phyloP scores from a whole-genome alignment of 2,329 filamentous ascomycete genomes.

The Hortaea werneckii region DNA sequence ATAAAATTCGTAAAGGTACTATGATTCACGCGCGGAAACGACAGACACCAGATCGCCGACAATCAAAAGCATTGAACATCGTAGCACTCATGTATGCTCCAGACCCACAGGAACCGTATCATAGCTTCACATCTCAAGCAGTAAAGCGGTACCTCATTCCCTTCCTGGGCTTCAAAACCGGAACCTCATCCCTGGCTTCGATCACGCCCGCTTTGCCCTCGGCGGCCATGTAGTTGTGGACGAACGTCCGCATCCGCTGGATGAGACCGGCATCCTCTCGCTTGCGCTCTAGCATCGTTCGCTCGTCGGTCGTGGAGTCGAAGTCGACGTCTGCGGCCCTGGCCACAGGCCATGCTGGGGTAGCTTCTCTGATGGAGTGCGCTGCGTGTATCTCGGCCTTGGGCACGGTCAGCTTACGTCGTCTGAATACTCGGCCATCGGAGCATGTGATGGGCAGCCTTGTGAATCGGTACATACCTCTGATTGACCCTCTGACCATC shows the following conservation, averaged over 20 bases:
- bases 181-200: slow-evolving; percentile 6
- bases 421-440: neutral
- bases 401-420: too few relatives aligned
- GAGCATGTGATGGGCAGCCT: slow-evolving; percentile 1
- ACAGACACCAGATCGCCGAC: too few relatives aligned
- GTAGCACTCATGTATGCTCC: too few relatives aligned
- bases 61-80: too few relatives aligned
- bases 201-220: slow-evolving; percentile 5
- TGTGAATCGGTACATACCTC: slow-evolving; percentile 14
- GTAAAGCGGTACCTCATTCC: slow-evolving; percentile 11
- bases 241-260: slow-evolving; percentile 7
- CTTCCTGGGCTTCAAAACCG: slow-evolving; percentile 16
- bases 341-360: slow-evolving; percentile 12
- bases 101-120: too few relatives aligned
- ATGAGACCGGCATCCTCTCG: neutral
- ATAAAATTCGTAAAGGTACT: too few relatives aligned
- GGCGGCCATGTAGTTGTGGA: slow-evolving; percentile 8
- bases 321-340: slow-evolving; percentile 1
- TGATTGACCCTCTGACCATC: slow-evolving; percentile 18
- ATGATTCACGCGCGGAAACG: too few relatives aligned
- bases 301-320: slow-evolving; percentile 8
- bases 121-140: neutral
- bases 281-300: slow-evolving; percentile 4
- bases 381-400: slow-evolving; percentile 12
- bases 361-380: slow-evolving; percentile 9